Evolutionary conservation across 108 stramenopile genomes (phyloP).

Genomic region (Nitzschia sp.): DNA sequence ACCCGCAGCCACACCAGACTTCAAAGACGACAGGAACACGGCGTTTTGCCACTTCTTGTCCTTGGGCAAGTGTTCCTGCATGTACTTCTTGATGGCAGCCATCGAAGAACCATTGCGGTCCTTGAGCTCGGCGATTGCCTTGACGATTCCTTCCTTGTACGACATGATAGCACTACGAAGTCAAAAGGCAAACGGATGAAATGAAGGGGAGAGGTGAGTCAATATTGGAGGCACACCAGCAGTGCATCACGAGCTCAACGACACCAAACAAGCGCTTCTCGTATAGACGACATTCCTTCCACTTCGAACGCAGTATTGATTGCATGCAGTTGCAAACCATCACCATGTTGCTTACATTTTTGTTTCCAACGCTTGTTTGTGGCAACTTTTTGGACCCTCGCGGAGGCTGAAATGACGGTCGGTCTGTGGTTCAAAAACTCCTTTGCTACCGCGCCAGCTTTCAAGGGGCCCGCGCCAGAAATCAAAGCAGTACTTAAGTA

Average conservation of each 20-base stretch:
- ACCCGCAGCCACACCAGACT: conserved; percentile 60
- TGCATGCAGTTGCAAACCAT: too few relatives aligned
- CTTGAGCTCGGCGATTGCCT: conserved; percentile 71
- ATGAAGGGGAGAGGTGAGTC: neutral
- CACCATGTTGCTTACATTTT: conserved; percentile 11
- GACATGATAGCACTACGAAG: conserved; percentile 40
- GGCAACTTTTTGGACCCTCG: neutral
- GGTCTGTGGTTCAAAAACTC: neutral
- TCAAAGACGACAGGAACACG: conserved; percentile 57
- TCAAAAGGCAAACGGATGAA: neutral
- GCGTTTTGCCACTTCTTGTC: conserved; percentile 73
- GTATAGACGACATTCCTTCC: too few relatives aligned
- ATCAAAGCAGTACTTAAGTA: too few relatives aligned
- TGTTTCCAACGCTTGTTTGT: conserved; percentile 4
- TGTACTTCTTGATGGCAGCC: conserved; percentile 77
- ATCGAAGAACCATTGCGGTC: conserved; percentile 82
- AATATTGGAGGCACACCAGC: too few relatives aligned
- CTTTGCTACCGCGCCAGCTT: too few relatives aligned
- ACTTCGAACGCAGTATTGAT: too few relatives aligned
- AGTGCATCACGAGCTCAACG: too few relatives aligned
- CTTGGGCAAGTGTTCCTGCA: conserved; percentile 52
- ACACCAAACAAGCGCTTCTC: too few relatives aligned
- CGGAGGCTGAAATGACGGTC: neutral
- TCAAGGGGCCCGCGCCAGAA: too few relatives aligned
- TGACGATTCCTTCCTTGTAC: conserved; percentile 72